Conservation (phyloP, 306 rosid species). For the Aeschynomene evenia region DNA sequence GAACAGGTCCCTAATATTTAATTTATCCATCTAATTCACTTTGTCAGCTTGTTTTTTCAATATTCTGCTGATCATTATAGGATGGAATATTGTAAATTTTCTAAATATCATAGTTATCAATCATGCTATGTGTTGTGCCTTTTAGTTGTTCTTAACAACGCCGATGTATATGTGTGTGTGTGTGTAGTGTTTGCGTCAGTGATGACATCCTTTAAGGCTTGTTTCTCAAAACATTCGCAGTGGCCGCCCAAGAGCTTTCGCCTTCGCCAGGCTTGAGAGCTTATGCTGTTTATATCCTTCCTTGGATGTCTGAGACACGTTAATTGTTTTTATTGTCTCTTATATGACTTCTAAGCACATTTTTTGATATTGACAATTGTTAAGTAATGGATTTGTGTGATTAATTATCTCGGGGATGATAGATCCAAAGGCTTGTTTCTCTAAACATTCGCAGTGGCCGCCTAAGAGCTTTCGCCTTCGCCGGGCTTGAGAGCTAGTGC, state of each 20-base stretch:
- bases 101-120: background rate
- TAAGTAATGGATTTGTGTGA: no score
- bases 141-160: no score
- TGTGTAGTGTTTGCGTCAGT: constrained; percentile 32
- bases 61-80: constrained; percentile 41
- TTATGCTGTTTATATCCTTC: constrained; percentile 38
- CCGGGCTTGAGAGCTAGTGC: constrained; percentile 47
- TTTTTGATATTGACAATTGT: no score
- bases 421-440: constrained; percentile 40
- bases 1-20: constrained; percentile 32
- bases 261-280: constrained; percentile 52
- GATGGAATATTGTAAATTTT: constrained; percentile 27
- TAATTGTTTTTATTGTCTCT: background rate
- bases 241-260: constrained; percentile 48
- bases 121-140: background rate
- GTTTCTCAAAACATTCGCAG: constrained; percentile 55
- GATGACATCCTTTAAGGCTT: constrained; percentile 52
- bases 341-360: no score
- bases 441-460: constrained; percentile 55
- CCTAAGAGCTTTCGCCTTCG: constrained; percentile 42
- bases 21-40: constrained; percentile 36
- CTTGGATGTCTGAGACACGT: constrained; percentile 45
- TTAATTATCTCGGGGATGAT: constrained; percentile 20
- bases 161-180: background rate
- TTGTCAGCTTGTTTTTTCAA: constrained; percentile 36